Conservation (phyloP, 352 stramenopile genomes). For the Globisporangium barbulae region DNA sequence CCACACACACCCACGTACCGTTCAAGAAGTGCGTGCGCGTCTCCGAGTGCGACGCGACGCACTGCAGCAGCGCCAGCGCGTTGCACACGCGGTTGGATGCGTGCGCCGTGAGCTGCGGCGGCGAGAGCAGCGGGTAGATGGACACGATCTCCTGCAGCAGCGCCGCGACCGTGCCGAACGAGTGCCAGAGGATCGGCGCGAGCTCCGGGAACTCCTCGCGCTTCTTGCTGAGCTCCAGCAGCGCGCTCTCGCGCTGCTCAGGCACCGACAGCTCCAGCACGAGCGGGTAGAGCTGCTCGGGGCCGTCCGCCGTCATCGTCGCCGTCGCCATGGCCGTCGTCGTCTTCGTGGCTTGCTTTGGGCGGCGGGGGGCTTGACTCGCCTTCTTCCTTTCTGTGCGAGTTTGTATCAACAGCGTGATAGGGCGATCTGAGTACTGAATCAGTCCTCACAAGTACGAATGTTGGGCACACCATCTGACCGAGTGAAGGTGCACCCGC, state of each 20-base stretch:
- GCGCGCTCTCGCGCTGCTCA: slow-evolving; percentile 94
- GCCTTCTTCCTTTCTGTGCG: background rate
- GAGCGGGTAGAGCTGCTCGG: slow-evolving; percentile 84
- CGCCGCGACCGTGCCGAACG: slow-evolving; percentile 95
- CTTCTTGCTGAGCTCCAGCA: slow-evolving; percentile 99
- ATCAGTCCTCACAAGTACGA: background rate
- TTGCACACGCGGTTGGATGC: slow-evolving; percentile 98
- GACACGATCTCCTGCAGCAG: slow-evolving; percentile 98
- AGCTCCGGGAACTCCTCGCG: slow-evolving; percentile 97
- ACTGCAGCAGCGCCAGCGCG: slow-evolving; percentile 97
- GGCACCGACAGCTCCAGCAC: slow-evolving; percentile 93
- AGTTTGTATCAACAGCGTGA: background rate
- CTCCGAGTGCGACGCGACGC: slow-evolving; percentile 96
- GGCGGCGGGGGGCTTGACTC: background rate
- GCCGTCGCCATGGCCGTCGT: slow-evolving; percentile 14
- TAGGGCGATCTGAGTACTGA: background rate
- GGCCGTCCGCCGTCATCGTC: slow-evolving; percentile 38
- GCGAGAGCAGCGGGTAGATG: slow-evolving; percentile 97
- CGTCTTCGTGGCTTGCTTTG: background rate
- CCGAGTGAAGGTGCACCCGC: background rate
- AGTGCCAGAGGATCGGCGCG: slow-evolving; percentile 98
- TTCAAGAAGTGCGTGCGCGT: slow-evolving; percentile 97
- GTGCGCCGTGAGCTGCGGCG: slow-evolving; percentile 95
- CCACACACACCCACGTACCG: slow-evolving; percentile 27
- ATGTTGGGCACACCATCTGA: background rate